Percentiles rank a stretch among this genome's conserved stretches.
phyloP scores from a whole-genome alignment of 129 eudicot genomes.

The Logfia minima region DNA sequence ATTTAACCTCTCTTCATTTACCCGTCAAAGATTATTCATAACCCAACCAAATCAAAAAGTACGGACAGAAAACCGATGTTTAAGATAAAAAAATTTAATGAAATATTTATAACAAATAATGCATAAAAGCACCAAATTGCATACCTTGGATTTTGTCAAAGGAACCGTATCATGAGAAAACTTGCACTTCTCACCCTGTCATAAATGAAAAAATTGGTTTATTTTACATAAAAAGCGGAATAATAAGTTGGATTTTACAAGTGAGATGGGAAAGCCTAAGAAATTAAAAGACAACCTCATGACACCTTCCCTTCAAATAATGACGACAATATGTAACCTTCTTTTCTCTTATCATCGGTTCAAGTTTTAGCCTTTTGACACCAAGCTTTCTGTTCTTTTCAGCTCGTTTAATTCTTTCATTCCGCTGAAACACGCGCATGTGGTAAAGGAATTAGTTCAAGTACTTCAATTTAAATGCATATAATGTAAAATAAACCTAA shows the following conservation, averaged over 20 bases:
- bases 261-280: background rate
- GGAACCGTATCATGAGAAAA: constrained; percentile 87
- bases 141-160: constrained; percentile 83
- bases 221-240: background rate
- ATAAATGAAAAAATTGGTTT: constrained; percentile 18
- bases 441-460: background rate
- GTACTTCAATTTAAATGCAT: background rate
- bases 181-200: constrained; percentile 87
- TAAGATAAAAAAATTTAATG: background rate
- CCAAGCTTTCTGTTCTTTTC: constrained; percentile 60
- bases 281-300: constrained; percentile 51
- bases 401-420: constrained; percentile 60
- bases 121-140: background rate
- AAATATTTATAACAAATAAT: background rate
- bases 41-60: too few species aligned
- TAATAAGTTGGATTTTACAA: constrained; percentile 4
- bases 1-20: too few species aligned
- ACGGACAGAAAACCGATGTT: background rate
- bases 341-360: constrained; percentile 60
- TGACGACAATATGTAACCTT: constrained; percentile 61
- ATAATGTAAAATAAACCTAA: background rate
- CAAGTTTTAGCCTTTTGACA: constrained; percentile 58
- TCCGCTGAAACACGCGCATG: constrained; percentile 44
- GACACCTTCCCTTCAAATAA: constrained; percentile 79
- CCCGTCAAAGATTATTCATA: too few species aligned